These are phyloP conservation scores for Strigomonas oncopelti DNA, from an alignment of 208 protist genomes.

Conservation along the genomic window DNA sequence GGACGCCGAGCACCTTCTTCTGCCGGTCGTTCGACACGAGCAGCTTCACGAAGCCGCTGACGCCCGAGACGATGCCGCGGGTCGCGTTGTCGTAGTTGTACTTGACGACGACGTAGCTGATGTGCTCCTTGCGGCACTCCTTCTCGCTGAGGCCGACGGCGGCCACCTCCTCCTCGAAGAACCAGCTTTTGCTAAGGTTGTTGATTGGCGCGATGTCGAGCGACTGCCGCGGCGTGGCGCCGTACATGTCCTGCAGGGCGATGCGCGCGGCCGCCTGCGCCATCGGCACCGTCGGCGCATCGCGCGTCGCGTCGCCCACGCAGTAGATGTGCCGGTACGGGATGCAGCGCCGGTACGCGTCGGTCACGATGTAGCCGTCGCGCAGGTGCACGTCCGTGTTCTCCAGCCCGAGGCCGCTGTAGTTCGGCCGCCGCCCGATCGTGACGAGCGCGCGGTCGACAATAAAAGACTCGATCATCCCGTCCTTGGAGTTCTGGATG, in stretches of 20 bases:
- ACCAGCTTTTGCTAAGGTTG: conserved; percentile 50
- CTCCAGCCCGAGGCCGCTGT: conserved; percentile 45
- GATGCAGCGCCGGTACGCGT: conserved; percentile 47
- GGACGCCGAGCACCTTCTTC: conserved; percentile 64
- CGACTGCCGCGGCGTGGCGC: conserved; percentile 18
- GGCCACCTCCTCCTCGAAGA: conserved; percentile 63
- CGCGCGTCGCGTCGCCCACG: conserved; percentile 47
- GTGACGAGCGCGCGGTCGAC: conserved; percentile 59
- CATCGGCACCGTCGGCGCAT: conserved; percentile 34
- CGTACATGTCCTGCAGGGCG: conserved; percentile 63
- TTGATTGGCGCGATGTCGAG: conserved; percentile 24
- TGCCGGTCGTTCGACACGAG: conserved; percentile 64
- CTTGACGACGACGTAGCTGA: conserved; percentile 55
- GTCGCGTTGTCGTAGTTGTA: conserved; percentile 34
- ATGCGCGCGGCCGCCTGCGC: conserved; percentile 43
- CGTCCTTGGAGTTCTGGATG: conserved; percentile 32
- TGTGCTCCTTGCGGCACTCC: conserved; percentile 42
- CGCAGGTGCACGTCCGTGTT: conserved; percentile 47
- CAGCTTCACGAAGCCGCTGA: conserved; percentile 66
- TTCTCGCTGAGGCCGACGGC: conserved; percentile 61
- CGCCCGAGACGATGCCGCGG: conserved; percentile 47
- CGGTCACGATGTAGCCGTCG: conserved; percentile 38
- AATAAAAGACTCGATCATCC: conserved; percentile 36
- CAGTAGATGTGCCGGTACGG: conserved; percentile 76
- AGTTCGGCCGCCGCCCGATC: conserved; percentile 51